Percentiles rank a stretch among this genome's conserved stretches.
These are phyloP conservation scores for Oxytropis ochrocephala DNA, from an alignment of 306 rosid genomes.

Conservation along the genomic window DNA sequence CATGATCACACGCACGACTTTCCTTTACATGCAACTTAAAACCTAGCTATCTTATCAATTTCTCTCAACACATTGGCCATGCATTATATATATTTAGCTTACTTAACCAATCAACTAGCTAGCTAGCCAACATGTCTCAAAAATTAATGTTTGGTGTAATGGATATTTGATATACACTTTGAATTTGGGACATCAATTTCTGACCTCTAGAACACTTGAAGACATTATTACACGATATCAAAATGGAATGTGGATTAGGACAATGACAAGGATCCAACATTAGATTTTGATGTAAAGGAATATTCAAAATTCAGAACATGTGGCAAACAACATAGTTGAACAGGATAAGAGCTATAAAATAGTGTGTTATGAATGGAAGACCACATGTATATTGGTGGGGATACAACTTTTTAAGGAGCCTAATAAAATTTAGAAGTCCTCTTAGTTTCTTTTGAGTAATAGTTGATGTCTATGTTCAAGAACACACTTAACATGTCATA, in stretches of 20 bases:
- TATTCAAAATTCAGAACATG: constrained; percentile 16
- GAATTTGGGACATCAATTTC: not conserved
- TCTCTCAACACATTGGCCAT: not conserved
- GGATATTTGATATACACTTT: constrained; percentile 22
- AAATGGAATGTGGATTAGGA: constrained; percentile 39
- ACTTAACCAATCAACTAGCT: not conserved
- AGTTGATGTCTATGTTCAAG: not conserved
- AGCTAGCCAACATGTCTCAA: constrained; percentile 2
- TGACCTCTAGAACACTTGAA: constrained; percentile 18
- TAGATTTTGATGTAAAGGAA: constrained; percentile 12
- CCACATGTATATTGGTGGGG: constrained; percentile 28
- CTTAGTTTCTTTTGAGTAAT: not conserved
- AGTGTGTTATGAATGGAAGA: constrained; percentile 25
- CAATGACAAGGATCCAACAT: constrained; percentile 52
- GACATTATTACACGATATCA: not conserved
- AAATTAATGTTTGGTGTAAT: not conserved
- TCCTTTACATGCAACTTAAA: constrained; percentile 4
- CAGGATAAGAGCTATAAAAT: constrained; percentile 21
- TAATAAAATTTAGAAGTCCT: not conserved
- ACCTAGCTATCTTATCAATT: not conserved
- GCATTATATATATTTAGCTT: not conserved
- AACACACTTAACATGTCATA: not conserved
- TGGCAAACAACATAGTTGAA: constrained; percentile 36
- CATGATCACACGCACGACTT: not conserved
- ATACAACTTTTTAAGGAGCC: constrained; percentile 15